Conservation (phyloP, 345 rosid species). For the Boechera stricta region DNA sequence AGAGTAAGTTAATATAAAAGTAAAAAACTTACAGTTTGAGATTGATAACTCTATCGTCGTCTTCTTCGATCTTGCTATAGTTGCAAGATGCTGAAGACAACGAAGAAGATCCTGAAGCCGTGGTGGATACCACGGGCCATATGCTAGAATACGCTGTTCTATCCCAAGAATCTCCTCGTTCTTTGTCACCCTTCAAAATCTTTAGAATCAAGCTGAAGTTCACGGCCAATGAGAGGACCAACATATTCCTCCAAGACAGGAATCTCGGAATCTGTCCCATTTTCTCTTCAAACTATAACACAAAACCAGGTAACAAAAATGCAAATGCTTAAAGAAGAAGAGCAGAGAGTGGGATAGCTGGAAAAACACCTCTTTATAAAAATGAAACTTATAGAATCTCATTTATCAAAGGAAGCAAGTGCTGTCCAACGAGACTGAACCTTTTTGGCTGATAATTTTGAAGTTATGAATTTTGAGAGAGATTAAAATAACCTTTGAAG, state of each 20-base stretch:
- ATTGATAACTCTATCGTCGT: constrained; percentile 55
- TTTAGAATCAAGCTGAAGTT: constrained; percentile 66
- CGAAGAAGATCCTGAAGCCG: constrained; percentile 17
- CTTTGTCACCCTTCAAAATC: constrained; percentile 43
- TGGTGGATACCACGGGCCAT: constrained; percentile 23
- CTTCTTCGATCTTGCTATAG: constrained; percentile 42
- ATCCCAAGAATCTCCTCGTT: constrained; percentile 29
- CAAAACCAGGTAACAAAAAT: background rate
- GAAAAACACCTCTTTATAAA: constrained; percentile 2
- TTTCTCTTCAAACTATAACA: constrained; percentile 22
- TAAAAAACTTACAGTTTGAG: constrained; percentile 65
- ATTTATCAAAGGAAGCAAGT: constrained; percentile 8
- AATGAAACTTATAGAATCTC: background rate
- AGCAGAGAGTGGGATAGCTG: constrained; percentile 35
- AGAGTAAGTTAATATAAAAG: background rate
- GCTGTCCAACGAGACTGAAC: constrained; percentile 31
- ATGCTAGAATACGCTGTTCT: constrained; percentile 17
- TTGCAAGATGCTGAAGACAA: constrained; percentile 37
- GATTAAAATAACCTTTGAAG: constrained; percentile 27
- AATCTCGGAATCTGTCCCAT: constrained; percentile 52
- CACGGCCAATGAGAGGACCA: constrained; percentile 70
- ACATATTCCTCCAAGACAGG: constrained; percentile 60
- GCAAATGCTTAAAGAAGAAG: constrained; percentile 15
- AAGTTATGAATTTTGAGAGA: constrained; percentile 12
- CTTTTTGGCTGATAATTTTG: background rate